Base-by-base conservation (phyloP, 2,329 filamentous ascomycete species). In the Penicillium capsulatum region DNA sequence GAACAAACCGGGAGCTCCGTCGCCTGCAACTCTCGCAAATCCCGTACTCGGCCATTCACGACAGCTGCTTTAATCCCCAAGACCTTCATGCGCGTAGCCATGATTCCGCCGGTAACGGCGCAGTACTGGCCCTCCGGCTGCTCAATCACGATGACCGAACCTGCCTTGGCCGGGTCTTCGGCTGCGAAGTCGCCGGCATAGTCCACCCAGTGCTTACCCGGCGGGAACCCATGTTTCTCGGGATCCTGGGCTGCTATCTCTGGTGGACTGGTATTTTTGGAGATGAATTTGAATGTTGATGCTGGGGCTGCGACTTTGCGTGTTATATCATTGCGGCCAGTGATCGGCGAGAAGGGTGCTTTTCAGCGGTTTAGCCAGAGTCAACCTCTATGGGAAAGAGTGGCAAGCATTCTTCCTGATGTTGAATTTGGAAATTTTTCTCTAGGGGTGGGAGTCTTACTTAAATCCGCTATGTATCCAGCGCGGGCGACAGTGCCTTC, bases 21-120 rank as follows among this genome's bases (percentile, higher is more conserved):
- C 11, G 61, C 70, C 38, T 66, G 69, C 42, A 86, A 60, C 55
- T 84, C 79, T 11, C 65, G 67, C 13, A 87, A 54, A 65, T 89
- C 85, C 45, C 84, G 72, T 4, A 83, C 76, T 27, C 84, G 69
- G 1, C 84, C 84, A 50, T 79, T 74, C 6, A 86, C 80, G n/a
- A 88, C 66, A 8, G 83, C 73, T 2, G 74, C 83, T 49, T 71
- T 69, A 13, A 76, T 77, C 10, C 77, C 76, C 8, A 81, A 70
- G 10, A 74, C 60, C 53, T 80, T 79, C 75, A 88, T 84, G 14
- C 84, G 72, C 19, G 76, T 68, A 4, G 82, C 84, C 76, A 88
- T 84, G 48, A 89, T 86, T 13, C 84, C 84, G n/a, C 85, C 85
- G 4, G 86, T 74, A 6, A 86, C 74, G 4, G 84, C 84, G 62